Conservation (phyloP, 768 basidiomycete species). For the Lactarius deliciosus region DNA sequence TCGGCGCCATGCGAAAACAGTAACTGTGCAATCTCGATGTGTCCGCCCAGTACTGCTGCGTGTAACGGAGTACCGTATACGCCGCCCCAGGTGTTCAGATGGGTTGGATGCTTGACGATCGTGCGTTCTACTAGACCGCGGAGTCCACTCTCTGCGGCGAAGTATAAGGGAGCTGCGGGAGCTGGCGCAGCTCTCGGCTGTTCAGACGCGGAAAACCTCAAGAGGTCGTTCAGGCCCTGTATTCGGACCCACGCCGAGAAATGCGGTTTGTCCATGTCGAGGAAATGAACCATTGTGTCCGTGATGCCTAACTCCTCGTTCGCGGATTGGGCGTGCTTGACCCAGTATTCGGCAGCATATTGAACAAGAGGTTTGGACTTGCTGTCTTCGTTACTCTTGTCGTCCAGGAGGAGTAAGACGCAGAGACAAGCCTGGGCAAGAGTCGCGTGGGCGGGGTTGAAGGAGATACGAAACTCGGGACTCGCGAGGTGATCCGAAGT, state of each 20-base stretch:
- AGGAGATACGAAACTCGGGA: neutral
- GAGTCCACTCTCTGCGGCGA: neutral
- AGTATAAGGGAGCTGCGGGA: conserved; percentile 1
- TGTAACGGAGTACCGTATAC: neutral
- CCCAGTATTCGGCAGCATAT: conserved; percentile 12
- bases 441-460: neutral
- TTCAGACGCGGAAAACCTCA: neutral
- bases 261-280: conserved; percentile 11
- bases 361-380: neutral
- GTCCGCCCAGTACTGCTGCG: neutral
- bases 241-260: conserved; percentile 8
- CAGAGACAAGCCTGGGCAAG: conserved; percentile 5
- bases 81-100: neutral
- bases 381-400: neutral
- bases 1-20: neutral
- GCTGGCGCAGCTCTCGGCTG: neutral
- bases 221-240: neutral
- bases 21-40: neutral
- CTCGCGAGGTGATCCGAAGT: neutral
- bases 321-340: neutral
- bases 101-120: neutral
- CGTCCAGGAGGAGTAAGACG: conserved; percentile 4
- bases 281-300: conserved; percentile 1
- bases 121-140: neutral
- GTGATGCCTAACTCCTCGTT: neutral